These are phyloP conservation scores for Keithomyces neogunnii DNA, from an alignment of 2,329 filamentous ascomycete genomes.

Conservation along the genomic window DNA sequence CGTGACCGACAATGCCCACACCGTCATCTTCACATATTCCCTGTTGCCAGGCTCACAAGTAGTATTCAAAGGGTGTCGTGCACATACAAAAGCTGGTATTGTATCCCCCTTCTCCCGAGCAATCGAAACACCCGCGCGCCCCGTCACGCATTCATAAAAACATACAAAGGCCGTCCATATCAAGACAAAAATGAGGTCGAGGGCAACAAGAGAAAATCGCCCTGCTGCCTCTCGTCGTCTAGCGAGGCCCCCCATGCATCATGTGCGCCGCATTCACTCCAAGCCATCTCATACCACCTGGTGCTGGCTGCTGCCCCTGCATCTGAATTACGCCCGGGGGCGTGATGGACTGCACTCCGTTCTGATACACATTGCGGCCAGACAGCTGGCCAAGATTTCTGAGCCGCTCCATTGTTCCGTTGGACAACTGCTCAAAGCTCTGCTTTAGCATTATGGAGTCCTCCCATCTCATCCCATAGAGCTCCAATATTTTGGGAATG, in stretches of 20 bases:
- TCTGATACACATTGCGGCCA: slow-evolving; percentile 24
- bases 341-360: slow-evolving; percentile 10
- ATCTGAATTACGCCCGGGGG: slow-evolving; percentile 3
- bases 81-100: not conserved
- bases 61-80: not conserved
- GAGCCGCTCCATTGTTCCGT: slow-evolving; percentile 34
- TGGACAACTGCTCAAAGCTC: slow-evolving; percentile 43
- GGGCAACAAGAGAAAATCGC: not conserved
- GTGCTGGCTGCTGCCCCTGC: slow-evolving; percentile 14
- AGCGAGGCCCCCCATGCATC: slow-evolving; percentile 24
- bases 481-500: slow-evolving; percentile 43
- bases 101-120: not conserved
- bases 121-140: not conserved
- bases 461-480: slow-evolving; percentile 53
- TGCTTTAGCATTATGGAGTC: slow-evolving; percentile 44
- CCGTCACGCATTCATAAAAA: not conserved
- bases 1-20: not conserved
- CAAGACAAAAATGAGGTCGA: not conserved
- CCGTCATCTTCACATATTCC: not conserved
- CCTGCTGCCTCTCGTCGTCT: not conserved
- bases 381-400: slow-evolving; percentile 28
- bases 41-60: not conserved
- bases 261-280: slow-evolving; percentile 35
- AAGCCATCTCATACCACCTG: slow-evolving; percentile 32
- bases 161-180: not conserved